Percentiles rank a stretch among this genome's conserved stretches.
Evolutionary conservation across 2,329 filamentous ascomycete genomes (phyloP).

Genomic region (Nigrospora sphaerica): DNA sequence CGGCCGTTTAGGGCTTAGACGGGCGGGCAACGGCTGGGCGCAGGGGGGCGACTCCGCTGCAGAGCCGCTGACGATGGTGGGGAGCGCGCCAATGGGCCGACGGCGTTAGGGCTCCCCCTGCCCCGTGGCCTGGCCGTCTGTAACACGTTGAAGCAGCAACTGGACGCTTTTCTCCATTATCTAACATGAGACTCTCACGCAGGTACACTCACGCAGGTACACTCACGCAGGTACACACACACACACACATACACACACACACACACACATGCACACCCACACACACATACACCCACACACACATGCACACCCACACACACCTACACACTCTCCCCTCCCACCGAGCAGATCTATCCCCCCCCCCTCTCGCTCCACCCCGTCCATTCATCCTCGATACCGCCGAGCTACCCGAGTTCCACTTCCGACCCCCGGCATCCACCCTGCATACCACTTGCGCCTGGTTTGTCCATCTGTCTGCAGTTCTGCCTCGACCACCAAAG

Average conservation of each 20-base stretch:
- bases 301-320: constrained; percentile 7
- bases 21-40: too few species aligned
- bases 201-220: background rate
- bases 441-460: too few species aligned
- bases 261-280: background rate
- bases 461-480: too few species aligned
- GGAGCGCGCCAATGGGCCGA: background rate
- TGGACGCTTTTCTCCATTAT: constrained; percentile 25
- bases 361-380: too few species aligned
- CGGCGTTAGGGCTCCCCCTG: constrained; percentile 20
- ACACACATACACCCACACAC: background rate
- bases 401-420: too few species aligned
- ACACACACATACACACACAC: background rate
- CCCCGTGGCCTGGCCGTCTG: constrained; percentile 22
- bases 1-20: too few species aligned
- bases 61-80: too few species aligned
- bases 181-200: constrained; percentile 22
- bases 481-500: too few species aligned
- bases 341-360: constrained; percentile 2
- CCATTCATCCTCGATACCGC: too few species aligned
- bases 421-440: too few species aligned
- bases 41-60: too few species aligned
- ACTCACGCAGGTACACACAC: background rate
- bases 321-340: too few species aligned
- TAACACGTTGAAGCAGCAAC: constrained; percentile 29